These are phyloP conservation scores for Voacanga thouarsii DNA, from an alignment of 257 asterid genomes.

Conservation along the genomic window DNA sequence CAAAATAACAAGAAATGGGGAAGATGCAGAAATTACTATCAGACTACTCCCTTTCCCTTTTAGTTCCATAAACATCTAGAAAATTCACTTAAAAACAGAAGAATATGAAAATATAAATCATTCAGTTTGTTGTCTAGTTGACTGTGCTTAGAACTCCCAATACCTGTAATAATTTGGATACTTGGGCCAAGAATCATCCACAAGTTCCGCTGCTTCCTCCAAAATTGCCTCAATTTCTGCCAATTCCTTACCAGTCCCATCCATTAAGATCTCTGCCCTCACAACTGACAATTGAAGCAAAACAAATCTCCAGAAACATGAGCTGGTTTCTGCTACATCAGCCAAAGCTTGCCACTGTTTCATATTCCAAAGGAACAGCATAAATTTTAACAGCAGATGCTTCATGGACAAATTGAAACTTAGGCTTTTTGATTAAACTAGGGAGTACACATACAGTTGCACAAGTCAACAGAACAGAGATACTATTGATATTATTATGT, in stretches of 20 bases:
- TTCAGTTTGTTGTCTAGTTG: not conserved
- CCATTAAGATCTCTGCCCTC: slow-evolving; percentile 63
- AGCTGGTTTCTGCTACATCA: slow-evolving; percentile 69
- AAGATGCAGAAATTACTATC: not conserved
- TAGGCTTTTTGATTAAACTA: not conserved
- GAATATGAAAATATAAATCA: not conserved
- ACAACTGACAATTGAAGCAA: slow-evolving; percentile 68
- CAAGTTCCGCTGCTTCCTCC: slow-evolving; percentile 99
- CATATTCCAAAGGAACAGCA: slow-evolving; percentile 18
- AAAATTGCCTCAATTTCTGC: slow-evolving; percentile 87
- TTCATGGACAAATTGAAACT: not conserved
- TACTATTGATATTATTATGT: not conserved
- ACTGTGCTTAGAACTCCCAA: not conserved
- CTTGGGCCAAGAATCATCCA: slow-evolving; percentile 72
- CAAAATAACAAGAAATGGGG: not conserved
- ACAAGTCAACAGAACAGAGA: not conserved
- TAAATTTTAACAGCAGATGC: not conserved
- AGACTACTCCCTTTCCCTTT: not conserved
- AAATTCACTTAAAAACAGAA: not conserved
- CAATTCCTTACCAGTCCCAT: slow-evolving; percentile 66
- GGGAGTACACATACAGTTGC: not conserved
- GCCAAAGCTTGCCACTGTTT: slow-evolving; percentile 89
- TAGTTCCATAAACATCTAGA: not conserved
- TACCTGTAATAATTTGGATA: slow-evolving; percentile 97
- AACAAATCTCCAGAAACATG: slow-evolving; percentile 93